Percentiles rank a stretch among this genome's conserved stretches.
Conservation (phyloP, 2,329 filamentous ascomycete genomes). For the Byssochlamys sp. region DNA sequence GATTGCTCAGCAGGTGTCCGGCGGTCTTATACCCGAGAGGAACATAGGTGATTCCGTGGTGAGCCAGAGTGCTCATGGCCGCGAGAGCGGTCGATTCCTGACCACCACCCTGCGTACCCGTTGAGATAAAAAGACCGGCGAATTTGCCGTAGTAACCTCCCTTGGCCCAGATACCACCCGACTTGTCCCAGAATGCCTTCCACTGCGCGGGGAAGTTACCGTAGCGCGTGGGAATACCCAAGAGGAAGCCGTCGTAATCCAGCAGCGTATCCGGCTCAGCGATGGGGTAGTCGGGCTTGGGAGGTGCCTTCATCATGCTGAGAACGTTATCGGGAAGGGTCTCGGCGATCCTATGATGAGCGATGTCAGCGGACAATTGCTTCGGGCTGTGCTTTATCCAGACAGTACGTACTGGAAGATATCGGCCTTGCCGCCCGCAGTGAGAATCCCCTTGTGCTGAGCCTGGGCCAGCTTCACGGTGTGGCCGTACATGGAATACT, state of each 20-base stretch:
- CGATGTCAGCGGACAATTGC: slow-evolving; percentile 5
- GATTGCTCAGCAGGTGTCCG: slow-evolving; percentile 52
- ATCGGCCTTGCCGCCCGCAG: slow-evolving; percentile 71
- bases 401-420: slow-evolving; percentile 61
- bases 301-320: slow-evolving; percentile 78
- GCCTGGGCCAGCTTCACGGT: slow-evolving; percentile 74
- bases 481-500: slow-evolving; percentile 95
- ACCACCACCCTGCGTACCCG: slow-evolving; percentile 71
- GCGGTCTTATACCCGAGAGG: slow-evolving; percentile 84
- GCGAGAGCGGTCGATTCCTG: slow-evolving; percentile 81
- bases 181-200: slow-evolving; percentile 79
- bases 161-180: slow-evolving; percentile 69
- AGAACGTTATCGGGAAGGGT: slow-evolving; percentile 82
- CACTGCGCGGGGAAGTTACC: slow-evolving; percentile 96
- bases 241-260: slow-evolving; percentile 75
- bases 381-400: background rate
- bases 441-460: slow-evolving; percentile 81
- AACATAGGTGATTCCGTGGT: slow-evolving; percentile 96
- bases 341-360: slow-evolving; percentile 58
- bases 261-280: slow-evolving; percentile 54
- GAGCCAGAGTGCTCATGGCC: slow-evolving; percentile 72
- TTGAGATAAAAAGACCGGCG: slow-evolving; percentile 82
- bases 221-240: slow-evolving; percentile 91
- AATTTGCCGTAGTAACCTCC: slow-evolving; percentile 80
- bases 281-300: slow-evolving; percentile 61